A percentile compares a stretch with the other conserved stretches of the same genome.
Evolutionary conservation across 192 early-diverging fungal genomes (phyloP).

Genomic region (Rhizophagus prolifer): DNA sequence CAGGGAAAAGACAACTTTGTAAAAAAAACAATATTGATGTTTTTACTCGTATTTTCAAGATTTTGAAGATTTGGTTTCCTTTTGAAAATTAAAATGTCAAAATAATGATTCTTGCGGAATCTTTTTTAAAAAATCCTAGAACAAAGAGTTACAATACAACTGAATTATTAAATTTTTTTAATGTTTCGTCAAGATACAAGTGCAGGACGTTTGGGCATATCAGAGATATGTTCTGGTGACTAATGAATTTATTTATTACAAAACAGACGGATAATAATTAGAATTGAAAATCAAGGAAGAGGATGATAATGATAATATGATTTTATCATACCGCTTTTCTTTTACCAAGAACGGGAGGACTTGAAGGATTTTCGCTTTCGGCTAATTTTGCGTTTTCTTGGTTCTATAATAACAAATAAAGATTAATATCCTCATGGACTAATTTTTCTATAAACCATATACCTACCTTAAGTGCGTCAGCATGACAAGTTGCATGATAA

Average conservation of each 20-base stretch:
- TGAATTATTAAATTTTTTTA: not conserved
- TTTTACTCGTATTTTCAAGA: not conserved
- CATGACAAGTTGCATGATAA: conserved; percentile 61
- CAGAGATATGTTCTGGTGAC: conserved; percentile 8
- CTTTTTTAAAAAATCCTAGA: not conserved
- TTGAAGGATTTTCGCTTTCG: not conserved
- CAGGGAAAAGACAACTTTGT: not conserved
- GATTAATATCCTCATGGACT: conserved; percentile 2
- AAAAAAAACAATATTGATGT: not conserved
- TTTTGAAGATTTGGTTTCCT: not conserved
- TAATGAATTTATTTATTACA: not conserved
- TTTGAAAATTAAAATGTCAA: not conserved
- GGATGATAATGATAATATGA: not conserved
- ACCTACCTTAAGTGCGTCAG: conserved; percentile 44
- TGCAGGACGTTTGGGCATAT: conserved; percentile 11
- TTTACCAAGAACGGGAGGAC: not conserved
- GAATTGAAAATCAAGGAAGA: not conserved
- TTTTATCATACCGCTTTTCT: not conserved
- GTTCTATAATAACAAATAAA: not conserved
- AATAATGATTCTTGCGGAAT: not conserved
- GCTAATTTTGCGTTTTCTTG: not conserved
- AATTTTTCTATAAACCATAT: conserved; percentile 7
- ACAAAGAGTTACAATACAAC: not conserved
- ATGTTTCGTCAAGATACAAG: conserved; percentile 17
- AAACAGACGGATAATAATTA: not conserved